Evolutionary conservation across 2,329 filamentous ascomycete species (phyloP), one percentile per base, ranked within the genome.

Genomic region (Penicillium sp.): DNA sequence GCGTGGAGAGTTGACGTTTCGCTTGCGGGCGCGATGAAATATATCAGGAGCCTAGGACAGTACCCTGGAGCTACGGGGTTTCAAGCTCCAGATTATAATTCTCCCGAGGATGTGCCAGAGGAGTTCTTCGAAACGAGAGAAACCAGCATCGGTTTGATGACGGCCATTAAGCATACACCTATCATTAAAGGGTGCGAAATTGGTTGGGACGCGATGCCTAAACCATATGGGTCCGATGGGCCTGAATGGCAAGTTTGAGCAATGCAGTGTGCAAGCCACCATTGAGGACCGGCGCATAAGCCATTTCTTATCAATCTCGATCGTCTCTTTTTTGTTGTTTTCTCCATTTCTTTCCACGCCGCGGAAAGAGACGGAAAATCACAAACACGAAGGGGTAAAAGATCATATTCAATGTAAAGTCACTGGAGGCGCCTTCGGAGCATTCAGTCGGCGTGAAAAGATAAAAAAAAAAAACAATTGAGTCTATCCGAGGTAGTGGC

Each of bases 1-100:
- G 72, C 76, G 0, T 84, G 79, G 65, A 65, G 74, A n/a, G 77
- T 84, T 0, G 71, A 81, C 26, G 81, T 84, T 0, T 83, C 80
- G 7, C 71, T 85, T 2, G 82, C 80, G 0, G 81, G 79, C 0
- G 74, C 77, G 2, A 80, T 79, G 79, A 82, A 79, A 61, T 84
- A 83, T 64, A 64, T 85, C 38, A 71, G 79, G 26, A 81, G 79
- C 28, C 62, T 85, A 14, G 82, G 82, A 0, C 81, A 81, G 57
- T 78, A 77, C 59, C 66, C 71, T 3, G 79, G 72, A 0, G 63
- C 61, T 1, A 69, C 62, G 2, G 80, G 80, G 0, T 83, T 83
- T 45, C 62, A 74, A 1, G 64, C 64, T 4, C 61, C 56, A 11
- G 69, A 77, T 57, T 71, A 68, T 33, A 61, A 63, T 6, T 61